phyloP scores from a whole-genome alignment of 768 basidiomycete species.

The Boletellus sp. region DNA sequence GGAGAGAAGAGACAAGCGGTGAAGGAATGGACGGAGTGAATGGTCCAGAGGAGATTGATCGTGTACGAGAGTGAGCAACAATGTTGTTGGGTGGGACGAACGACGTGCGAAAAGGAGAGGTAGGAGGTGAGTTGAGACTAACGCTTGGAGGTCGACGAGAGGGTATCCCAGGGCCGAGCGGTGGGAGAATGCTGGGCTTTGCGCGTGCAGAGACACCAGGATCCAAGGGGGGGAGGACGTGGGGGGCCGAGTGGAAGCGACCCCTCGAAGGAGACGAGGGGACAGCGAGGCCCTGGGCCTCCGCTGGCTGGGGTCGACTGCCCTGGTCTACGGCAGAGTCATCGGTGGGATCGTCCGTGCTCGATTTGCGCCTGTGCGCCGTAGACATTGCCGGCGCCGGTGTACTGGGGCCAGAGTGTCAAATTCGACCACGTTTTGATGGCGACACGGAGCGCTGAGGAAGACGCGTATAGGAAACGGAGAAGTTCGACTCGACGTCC shows the following conservation, averaged over 20 bases:
- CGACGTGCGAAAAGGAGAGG: conserved; percentile 32
- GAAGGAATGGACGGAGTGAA: conserved; percentile 26
- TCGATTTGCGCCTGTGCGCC: conserved; percentile 45
- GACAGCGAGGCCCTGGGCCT: conserved; percentile 5
- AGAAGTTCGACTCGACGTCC: neutral
- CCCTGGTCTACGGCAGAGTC: conserved; percentile 13
- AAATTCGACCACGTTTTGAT: neutral
- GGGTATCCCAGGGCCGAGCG: conserved; percentile 24
- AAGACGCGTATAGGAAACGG: neutral
- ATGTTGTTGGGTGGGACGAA: conserved; percentile 13
- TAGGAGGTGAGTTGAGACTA: conserved; percentile 25
- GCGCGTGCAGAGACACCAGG: conserved; percentile 22
- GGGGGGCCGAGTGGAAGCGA: conserved; percentile 27
- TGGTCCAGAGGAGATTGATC: conserved; percentile 34
- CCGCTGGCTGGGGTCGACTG: neutral
- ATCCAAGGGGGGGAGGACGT: conserved; percentile 14
- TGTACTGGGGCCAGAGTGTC: neutral
- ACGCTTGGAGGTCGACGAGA: conserved; percentile 24
- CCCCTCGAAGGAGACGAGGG: conserved; percentile 23
- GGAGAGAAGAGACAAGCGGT: conserved; percentile 27
- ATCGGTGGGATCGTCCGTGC: conserved; percentile 38
- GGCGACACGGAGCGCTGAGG: neutral
- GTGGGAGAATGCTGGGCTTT: conserved; percentile 19
- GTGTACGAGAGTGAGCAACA: conserved; percentile 25
- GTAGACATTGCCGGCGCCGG: conserved; percentile 10